Evolutionary conservation across 148 eudicot genomes (phyloP).

Genomic region (Talinum fruticosum): DNA sequence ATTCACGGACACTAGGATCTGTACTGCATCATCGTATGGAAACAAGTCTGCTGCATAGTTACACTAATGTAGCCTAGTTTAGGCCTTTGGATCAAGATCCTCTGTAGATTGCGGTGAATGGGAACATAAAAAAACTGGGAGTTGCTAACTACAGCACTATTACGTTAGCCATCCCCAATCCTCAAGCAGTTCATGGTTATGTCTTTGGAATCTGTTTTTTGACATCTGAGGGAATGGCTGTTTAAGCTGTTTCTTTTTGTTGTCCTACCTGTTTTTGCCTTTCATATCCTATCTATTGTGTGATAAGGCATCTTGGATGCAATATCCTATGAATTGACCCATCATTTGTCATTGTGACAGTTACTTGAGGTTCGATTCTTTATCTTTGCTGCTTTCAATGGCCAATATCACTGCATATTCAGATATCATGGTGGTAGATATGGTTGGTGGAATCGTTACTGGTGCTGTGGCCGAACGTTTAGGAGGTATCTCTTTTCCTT

Average conservation of each 20-base stretch:
- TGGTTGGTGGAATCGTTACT: conserved; percentile 85
- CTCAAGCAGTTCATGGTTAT: not conserved
- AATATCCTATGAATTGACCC: not conserved
- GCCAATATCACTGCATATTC: conserved; percentile 78
- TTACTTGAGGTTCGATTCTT: conserved; percentile 68
- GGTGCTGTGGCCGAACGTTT: conserved; percentile 94
- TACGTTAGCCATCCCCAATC: not conserved
- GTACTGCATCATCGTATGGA: not conserved
- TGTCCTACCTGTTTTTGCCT: not conserved
- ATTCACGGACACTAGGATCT: not conserved
- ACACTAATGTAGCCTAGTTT: not conserved
- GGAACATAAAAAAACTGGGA: not conserved
- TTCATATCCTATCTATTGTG: not conserved
- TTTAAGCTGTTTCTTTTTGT: not conserved
- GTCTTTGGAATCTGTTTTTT: not conserved
- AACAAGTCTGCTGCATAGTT: not conserved
- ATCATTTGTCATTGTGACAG: conserved; percentile 35
- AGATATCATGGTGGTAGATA: conserved; percentile 81
- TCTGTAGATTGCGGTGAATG: not conserved
- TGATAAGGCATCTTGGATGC: conserved; percentile 1
- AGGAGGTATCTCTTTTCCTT: conserved; percentile 59
- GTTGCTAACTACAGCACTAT: not conserved
- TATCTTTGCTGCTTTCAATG: conserved; percentile 80
- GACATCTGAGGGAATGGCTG: not conserved
- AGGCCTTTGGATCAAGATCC: not conserved